These are phyloP conservation scores for Aspergillus mulundensis DNA, from an alignment of 495 filamentous ascomycete species.

Conservation along the genomic window DNA sequence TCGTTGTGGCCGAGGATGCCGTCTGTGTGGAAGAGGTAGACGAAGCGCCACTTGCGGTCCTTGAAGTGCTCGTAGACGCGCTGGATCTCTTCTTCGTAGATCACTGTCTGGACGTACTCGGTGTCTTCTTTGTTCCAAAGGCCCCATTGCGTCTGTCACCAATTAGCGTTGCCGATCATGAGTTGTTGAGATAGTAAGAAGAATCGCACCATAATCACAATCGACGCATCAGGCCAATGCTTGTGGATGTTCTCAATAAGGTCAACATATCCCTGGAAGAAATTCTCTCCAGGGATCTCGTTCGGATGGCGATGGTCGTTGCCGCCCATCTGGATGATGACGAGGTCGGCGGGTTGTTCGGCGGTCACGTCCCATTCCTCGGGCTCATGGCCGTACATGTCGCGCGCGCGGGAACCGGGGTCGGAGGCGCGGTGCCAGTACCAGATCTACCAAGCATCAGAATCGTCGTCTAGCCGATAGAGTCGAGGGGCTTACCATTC, in stretches of 20 bases:
- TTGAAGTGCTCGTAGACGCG: constrained; percentile 56
- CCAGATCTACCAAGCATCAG: background rate
- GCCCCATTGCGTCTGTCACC: constrained; percentile 58
- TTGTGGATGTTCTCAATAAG: constrained; percentile 58
- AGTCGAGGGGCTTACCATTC: constrained; percentile 25
- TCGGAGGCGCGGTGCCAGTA: constrained; percentile 62
- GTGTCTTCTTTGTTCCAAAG: constrained; percentile 51
- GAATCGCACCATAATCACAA: constrained; percentile 57
- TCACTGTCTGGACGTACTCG: constrained; percentile 45
- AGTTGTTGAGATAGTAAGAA: too few species aligned
- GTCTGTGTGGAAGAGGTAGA: constrained; percentile 65
- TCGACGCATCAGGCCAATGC: constrained; percentile 57
- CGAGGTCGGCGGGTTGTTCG: constrained; percentile 59
- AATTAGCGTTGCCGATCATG: too few species aligned
- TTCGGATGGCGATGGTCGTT: constrained; percentile 60
- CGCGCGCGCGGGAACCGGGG: constrained; percentile 46
- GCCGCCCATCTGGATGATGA: constrained; percentile 64
- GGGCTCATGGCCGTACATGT: constrained; percentile 50
- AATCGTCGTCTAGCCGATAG: background rate
- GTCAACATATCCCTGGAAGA: constrained; percentile 54
- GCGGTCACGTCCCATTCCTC: constrained; percentile 58
- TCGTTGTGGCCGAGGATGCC: constrained; percentile 69
- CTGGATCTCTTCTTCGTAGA: constrained; percentile 51
- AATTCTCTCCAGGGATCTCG: constrained; percentile 50
- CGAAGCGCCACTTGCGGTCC: constrained; percentile 43